Evolutionary conservation across 371 early-diverging fungal genomes (phyloP).

Genomic region (Syncephalastrum racemosum): DNA sequence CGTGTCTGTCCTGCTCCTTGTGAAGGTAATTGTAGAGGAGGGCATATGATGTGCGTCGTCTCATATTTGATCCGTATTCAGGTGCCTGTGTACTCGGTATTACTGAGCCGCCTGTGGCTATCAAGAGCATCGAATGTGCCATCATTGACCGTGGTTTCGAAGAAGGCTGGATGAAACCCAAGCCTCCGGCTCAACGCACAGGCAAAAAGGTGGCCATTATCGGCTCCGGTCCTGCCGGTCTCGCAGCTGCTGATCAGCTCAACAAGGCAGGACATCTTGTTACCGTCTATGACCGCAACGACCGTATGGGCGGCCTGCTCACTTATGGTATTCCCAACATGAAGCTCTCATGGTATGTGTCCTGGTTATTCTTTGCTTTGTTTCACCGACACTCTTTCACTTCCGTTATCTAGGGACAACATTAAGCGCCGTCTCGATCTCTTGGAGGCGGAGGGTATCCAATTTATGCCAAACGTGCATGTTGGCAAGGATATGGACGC

Average conservation of each 20-base stretch:
- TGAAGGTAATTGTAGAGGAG: conserved; percentile 73
- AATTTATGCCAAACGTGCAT: conserved; percentile 81
- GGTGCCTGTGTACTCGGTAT: conserved; percentile 71
- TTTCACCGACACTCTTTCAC: no score
- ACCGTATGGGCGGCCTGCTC: conserved; percentile 92
- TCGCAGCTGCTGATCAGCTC: conserved; percentile 95
- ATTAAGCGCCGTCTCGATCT: conserved; percentile 91
- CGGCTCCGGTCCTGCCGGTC: conserved; percentile 95
- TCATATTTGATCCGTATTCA: background rate
- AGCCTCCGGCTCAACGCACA: conserved; percentile 76
- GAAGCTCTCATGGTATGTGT: conserved; percentile 66
- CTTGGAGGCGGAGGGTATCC: conserved; percentile 89
- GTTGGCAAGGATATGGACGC: conserved; percentile 85
- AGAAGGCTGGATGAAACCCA: conserved; percentile 93
- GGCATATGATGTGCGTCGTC: background rate
- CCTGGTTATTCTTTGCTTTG: no score
- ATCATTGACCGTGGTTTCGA: conserved; percentile 95
- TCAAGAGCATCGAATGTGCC: conserved; percentile 96
- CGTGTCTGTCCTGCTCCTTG: conserved; percentile 82
- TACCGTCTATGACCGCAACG: conserved; percentile 95
- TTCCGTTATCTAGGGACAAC: conserved; percentile 62
- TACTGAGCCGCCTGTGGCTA: conserved; percentile 88
- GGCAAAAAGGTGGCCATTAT: conserved; percentile 87
- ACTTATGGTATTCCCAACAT: conserved; percentile 99
- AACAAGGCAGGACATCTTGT: conserved; percentile 94